These are phyloP conservation scores for Yamadazyma insecticola DNA, from an alignment of 805 yeast species.

Conservation along the genomic window DNA sequence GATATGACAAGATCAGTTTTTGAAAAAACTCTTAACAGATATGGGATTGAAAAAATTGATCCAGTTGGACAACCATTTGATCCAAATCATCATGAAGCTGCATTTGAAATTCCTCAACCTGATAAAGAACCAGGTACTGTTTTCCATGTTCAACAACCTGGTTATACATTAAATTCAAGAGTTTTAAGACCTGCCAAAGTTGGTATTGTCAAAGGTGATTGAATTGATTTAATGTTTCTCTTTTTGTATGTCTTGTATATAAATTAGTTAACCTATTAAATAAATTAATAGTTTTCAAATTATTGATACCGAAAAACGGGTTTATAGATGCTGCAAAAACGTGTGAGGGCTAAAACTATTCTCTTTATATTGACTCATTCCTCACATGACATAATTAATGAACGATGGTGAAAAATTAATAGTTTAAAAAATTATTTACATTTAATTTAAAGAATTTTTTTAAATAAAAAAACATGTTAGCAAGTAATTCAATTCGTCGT, in stretches of 20 bases:
- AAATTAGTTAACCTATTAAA: too few species aligned
- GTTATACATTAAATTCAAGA: slow-evolving; percentile 79
- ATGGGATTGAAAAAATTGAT: slow-evolving; percentile 76
- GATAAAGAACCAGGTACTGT: slow-evolving; percentile 90
- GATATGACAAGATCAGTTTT: slow-evolving; percentile 84
- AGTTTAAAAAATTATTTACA: background rate
- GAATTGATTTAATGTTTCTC: too few species aligned
- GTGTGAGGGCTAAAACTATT: too few species aligned
- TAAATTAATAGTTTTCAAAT: too few species aligned
- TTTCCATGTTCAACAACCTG: slow-evolving; percentile 88
- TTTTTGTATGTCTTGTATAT: too few species aligned
- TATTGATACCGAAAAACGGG: too few species aligned
- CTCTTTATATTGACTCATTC: too few species aligned
- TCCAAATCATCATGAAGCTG: slow-evolving; percentile 90
- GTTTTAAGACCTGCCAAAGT: slow-evolving; percentile 95
- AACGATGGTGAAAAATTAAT: too few species aligned
- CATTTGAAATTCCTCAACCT: slow-evolving; percentile 81
- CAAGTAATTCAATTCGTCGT: slow-evolving; percentile 8
- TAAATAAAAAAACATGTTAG: slow-evolving; percentile 3
- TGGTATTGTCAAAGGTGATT: slow-evolving; percentile 73
- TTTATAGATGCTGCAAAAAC: too few species aligned
- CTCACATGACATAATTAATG: too few species aligned
- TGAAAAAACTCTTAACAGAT: slow-evolving; percentile 74
- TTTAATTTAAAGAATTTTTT: too few species aligned
- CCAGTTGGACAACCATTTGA: slow-evolving; percentile 84